phyloP scores from a whole-genome alignment of 78 protist species.

The Dictyostelium firmibasis region DNA sequence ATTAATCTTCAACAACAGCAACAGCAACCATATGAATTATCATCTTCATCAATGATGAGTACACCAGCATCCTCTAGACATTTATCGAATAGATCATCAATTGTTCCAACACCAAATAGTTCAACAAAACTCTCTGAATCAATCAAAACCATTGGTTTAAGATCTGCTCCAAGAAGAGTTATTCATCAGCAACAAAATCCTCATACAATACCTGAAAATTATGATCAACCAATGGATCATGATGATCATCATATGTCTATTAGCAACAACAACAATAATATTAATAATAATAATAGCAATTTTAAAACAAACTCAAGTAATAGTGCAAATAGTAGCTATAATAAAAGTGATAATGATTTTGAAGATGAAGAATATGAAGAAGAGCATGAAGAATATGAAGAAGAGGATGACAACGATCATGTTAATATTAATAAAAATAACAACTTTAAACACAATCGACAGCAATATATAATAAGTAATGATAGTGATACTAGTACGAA shows the following conservation, averaged over 20 bases:
- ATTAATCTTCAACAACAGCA: slow-evolving; percentile 7
- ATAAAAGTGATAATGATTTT: neutral
- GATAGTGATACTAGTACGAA: neutral
- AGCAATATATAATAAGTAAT: neutral
- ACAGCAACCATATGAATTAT: neutral
- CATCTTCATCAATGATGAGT: neutral
- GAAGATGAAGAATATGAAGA: neutral
- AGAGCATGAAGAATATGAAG: neutral
- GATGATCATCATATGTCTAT: neutral
- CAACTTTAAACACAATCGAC: neutral
- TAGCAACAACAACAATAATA: neutral
- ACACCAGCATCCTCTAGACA: neutral
- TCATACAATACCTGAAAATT: neutral
- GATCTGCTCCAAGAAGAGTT: neutral
- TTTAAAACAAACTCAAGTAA: neutral
- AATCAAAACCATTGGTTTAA: slow-evolving; percentile 14
- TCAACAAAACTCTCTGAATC: slow-evolving; percentile 8
- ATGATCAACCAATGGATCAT: neutral
- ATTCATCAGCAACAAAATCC: neutral
- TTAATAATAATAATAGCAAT: neutral
- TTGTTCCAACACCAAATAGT: slow-evolving; percentile 7
- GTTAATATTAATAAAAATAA: neutral
- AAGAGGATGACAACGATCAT: neutral
- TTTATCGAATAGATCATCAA: neutral
- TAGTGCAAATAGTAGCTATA: neutral